Percentiles rank a stretch among this genome's conserved stretches.
Evolutionary conservation across 2,329 filamentous ascomycete species (phyloP).

Genomic region (Botrytis paeoniae): DNA sequence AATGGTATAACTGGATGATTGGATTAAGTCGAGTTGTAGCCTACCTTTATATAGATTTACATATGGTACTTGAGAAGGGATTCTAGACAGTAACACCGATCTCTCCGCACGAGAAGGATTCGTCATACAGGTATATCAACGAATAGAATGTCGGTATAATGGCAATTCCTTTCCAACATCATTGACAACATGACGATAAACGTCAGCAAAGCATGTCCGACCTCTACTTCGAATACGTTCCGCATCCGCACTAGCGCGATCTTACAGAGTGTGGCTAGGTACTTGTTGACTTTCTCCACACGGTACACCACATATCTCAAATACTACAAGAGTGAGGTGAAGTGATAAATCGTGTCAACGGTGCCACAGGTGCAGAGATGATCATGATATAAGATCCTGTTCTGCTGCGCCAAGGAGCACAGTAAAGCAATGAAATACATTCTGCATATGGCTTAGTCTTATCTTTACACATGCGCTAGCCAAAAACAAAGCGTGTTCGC

Average conservation of each 20-base stretch:
- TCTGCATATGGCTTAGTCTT: not conserved
- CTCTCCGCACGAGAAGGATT: not conserved
- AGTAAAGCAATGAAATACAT: not conserved
- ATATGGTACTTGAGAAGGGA: not conserved
- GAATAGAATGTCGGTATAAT: not conserved
- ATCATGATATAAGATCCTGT: not conserved
- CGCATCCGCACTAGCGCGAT: not conserved
- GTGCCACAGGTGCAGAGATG: not conserved
- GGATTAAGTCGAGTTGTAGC: too few relatives aligned
- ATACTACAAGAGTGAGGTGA: not conserved
- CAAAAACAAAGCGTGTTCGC: conserved; percentile 6
- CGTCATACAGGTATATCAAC: not conserved
- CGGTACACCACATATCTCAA: not conserved
- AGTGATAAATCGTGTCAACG: not conserved
- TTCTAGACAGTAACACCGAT: not conserved
- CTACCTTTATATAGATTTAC: not conserved
- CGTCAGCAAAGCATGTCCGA: not conserved
- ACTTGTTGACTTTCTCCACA: not conserved
- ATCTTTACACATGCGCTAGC: not conserved
- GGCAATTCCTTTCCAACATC: not conserved
- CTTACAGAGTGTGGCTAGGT: not conserved
- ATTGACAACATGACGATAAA: not conserved
- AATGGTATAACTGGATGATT: too few relatives aligned
- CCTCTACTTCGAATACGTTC: not conserved
- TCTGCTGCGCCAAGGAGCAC: not conserved